These are phyloP conservation scores for Podospora didyma DNA, from an alignment of 495 filamentous ascomycete species.

Conservation along the genomic window DNA sequence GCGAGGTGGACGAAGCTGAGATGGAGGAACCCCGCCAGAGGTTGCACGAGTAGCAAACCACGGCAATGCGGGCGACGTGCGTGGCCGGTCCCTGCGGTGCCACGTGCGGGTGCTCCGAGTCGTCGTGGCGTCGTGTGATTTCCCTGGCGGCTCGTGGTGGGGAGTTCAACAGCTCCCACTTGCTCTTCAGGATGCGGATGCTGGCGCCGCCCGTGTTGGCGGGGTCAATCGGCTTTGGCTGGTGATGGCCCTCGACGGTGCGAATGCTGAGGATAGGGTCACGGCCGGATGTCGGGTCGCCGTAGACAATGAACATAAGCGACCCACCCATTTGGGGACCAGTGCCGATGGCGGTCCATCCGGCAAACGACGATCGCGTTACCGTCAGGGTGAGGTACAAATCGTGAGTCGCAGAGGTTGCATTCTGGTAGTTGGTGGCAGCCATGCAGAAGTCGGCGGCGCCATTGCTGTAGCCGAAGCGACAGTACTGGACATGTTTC, in stretches of 20 bases:
- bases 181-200: constrained; percentile 5
- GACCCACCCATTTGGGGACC: constrained; percentile 25
- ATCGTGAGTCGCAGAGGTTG: constrained; percentile 18
- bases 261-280: constrained; percentile 26
- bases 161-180: neutral
- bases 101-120: constrained; percentile 1
- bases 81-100: neutral
- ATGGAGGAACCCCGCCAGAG: constrained; percentile 9
- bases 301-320: constrained; percentile 31
- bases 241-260: constrained; percentile 22
- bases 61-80: constrained; percentile 12
- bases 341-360: constrained; percentile 30
- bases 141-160: too few relatives aligned
- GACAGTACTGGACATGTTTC: constrained; percentile 25
- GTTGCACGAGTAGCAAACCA: constrained; percentile 23
- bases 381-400: constrained; percentile 20
- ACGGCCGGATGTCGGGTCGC: constrained; percentile 15
- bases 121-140: constrained; percentile 5
- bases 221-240: constrained; percentile 11
- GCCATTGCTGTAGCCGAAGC: constrained; percentile 11
- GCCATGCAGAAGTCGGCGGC: constrained; percentile 26
- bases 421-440: constrained; percentile 14
- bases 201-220: neutral
- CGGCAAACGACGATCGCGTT: constrained; percentile 8
- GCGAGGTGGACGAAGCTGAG: constrained; percentile 8